phyloP scores from a whole-genome alignment of 2,329 filamentous ascomycete genomes.

The Macrophomina phaseolina region DNA sequence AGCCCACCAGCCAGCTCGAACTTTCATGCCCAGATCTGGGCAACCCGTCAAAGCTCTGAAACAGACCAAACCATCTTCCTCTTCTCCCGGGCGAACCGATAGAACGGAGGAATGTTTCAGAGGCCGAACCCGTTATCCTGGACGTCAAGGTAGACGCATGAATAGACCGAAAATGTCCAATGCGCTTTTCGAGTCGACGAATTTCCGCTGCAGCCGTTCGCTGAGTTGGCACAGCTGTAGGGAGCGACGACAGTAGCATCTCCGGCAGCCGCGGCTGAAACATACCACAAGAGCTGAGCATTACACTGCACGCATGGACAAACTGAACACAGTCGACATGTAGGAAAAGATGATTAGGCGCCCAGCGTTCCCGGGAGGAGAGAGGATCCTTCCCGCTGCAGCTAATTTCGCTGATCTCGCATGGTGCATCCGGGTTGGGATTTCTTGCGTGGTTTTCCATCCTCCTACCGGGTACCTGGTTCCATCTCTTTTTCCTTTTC shows the following conservation, averaged over 20 bases:
- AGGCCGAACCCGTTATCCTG: too few relatives aligned
- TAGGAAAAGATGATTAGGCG: neutral
- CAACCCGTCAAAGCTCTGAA: too few relatives aligned
- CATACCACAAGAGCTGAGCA: neutral
- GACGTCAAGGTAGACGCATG: too few relatives aligned
- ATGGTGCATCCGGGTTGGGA: neutral
- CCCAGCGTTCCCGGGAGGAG: neutral
- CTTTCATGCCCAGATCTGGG: too few relatives aligned
- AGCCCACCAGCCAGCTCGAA: too few relatives aligned
- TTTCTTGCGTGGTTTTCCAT: neutral
- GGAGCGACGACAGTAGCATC: neutral
- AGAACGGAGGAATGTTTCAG: too few relatives aligned
- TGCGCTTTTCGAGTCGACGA: too few relatives aligned
- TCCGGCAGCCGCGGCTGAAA: neutral
- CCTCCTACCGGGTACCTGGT: constrained; percentile 11
- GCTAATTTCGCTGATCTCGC: neutral
- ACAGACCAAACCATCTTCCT: too few relatives aligned
- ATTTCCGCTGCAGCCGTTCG: too few relatives aligned
- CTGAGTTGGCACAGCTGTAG: too few relatives aligned
- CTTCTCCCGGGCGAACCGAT: too few relatives aligned
- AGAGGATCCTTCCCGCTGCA: neutral
- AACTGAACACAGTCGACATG: neutral
- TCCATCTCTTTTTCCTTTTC: neutral
- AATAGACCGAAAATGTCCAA: too few relatives aligned
- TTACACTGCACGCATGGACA: neutral